Percentiles rank a stretch among this genome's conserved stretches.
These are phyloP conservation scores for Pulveroboletus sp. DNA, from an alignment of 768 basidiomycete genomes.

Conservation along the genomic window DNA sequence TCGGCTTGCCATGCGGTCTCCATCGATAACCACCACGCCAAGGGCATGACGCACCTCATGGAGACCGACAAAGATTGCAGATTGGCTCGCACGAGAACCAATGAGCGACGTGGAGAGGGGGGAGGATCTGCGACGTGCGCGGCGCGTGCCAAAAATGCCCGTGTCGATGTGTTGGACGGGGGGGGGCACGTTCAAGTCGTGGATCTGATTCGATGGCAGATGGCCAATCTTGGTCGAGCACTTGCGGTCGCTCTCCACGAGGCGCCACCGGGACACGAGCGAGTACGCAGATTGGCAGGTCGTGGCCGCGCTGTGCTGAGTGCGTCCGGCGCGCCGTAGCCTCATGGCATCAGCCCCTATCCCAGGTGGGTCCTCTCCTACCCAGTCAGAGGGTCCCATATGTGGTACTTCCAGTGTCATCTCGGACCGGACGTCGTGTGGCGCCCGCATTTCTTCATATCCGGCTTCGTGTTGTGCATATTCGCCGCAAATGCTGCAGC, in stretches of 20 bases:
- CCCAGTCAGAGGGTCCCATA: conserved; percentile 3
- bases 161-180: not conserved
- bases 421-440: conserved; percentile 2
- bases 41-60: conserved; percentile 21
- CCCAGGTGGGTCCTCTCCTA: not conserved
- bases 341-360: conserved; percentile 16
- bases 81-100: conserved; percentile 9
- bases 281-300: no score
- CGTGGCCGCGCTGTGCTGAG: conserved; percentile 2
- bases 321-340: conserved; percentile 15
- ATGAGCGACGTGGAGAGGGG: not conserved
- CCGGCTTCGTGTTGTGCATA: conserved; percentile 1
- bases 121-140: conserved; percentile 12
- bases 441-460: conserved; percentile 8
- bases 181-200: conserved; percentile 18
- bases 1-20: not conserved
- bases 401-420: not conserved
- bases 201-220: conserved; percentile 21
- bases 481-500: not conserved
- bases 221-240: conserved; percentile 17
- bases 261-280: not conserved
- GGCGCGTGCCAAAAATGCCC: conserved; percentile 6
- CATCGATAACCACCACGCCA: conserved; percentile 15
- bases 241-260: conserved; percentile 4
- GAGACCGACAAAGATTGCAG: conserved; percentile 4